Percentiles rank a stretch among this genome's conserved stretches.
phyloP scores from a whole-genome alignment of 2,329 filamentous ascomycete genomes.

The Delphinella strobiligena region DNA sequence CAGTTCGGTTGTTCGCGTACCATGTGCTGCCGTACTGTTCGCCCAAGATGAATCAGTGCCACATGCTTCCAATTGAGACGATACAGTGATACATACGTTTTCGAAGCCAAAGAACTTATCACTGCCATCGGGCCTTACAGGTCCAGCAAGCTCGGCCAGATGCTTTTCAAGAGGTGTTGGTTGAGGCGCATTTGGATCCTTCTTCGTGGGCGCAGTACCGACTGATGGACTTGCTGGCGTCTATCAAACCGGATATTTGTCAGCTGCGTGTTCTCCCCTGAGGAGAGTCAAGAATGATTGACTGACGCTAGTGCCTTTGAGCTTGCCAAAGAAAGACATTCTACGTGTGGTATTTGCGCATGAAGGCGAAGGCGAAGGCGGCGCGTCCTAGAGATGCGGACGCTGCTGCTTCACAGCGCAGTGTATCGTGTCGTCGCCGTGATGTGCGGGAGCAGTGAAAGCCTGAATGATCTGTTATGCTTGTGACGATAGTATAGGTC shows the following conservation, averaged over 20 bases:
- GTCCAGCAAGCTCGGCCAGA: constrained; percentile 69
- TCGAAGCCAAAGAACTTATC: constrained; percentile 98
- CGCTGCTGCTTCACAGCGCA: too few relatives aligned
- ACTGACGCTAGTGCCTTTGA: constrained; percentile 38
- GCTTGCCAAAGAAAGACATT: constrained; percentile 44
- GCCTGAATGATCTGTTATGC: too few relatives aligned
- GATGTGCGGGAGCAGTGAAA: too few relatives aligned
- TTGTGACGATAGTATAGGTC: too few relatives aligned
- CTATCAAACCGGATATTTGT: too few relatives aligned
- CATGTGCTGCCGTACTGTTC: constrained; percentile 90
- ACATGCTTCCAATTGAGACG: not conserved
- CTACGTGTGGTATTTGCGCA: constrained; percentile 10
- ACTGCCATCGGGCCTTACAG: constrained; percentile 74
- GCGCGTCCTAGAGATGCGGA: too few relatives aligned
- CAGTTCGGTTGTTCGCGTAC: constrained; percentile 39
- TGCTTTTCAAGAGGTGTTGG: constrained; percentile 58
- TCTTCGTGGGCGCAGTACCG: constrained; percentile 40
- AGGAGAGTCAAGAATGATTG: not conserved
- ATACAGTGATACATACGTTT: constrained; percentile 55
- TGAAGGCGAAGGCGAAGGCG: constrained; percentile 8
- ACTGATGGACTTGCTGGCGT: constrained; percentile 35
- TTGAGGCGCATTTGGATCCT: constrained; percentile 44
- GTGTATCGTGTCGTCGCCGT: too few relatives aligned
- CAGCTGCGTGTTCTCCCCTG: too few relatives aligned
- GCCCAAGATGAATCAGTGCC: constrained; percentile 9